These are phyloP conservation scores for Yamadazyma atmosphaerica DNA, from an alignment of 1,139 yeast genomes.

Conservation along the genomic window DNA sequence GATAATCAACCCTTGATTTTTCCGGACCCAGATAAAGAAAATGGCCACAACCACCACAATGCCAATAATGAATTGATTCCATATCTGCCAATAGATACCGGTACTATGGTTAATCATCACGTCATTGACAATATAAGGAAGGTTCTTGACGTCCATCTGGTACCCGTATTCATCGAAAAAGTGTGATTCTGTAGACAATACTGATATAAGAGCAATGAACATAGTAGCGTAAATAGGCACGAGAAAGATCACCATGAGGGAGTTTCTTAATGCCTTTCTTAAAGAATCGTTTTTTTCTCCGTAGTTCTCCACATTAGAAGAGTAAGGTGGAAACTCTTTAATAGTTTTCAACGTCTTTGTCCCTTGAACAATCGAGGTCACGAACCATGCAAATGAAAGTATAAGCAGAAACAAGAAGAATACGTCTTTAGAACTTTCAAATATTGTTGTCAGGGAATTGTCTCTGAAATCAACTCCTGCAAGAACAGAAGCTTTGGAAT, in stretches of 20 bases:
- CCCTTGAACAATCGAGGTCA: constrained; percentile 22
- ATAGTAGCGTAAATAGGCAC: constrained; percentile 24
- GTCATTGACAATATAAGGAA: constrained; percentile 4
- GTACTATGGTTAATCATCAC: constrained; percentile 4
- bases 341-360: constrained; percentile 31
- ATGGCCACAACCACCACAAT: constrained; percentile 22
- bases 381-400: constrained; percentile 17
- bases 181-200: neutral
- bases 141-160: constrained; percentile 4
- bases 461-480: constrained; percentile 2
- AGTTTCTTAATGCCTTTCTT: constrained; percentile 27
- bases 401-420: constrained; percentile 4
- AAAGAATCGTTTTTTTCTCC: constrained; percentile 23
- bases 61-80: constrained; percentile 18
- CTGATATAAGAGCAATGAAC: constrained; percentile 5
- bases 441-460: neutral
- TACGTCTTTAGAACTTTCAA: neutral
- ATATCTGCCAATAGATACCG: constrained; percentile 4
- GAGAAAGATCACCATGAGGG: constrained; percentile 30
- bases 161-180: constrained; percentile 3
- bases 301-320: constrained; percentile 18
- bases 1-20: constrained; percentile 33
- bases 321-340: constrained; percentile 31
- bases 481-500: neutral
- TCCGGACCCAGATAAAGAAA: constrained; percentile 38